Evolutionary conservation across 1,284 basidiomycete genomes (phyloP).

Genomic region (Phlebopus sp.): DNA sequence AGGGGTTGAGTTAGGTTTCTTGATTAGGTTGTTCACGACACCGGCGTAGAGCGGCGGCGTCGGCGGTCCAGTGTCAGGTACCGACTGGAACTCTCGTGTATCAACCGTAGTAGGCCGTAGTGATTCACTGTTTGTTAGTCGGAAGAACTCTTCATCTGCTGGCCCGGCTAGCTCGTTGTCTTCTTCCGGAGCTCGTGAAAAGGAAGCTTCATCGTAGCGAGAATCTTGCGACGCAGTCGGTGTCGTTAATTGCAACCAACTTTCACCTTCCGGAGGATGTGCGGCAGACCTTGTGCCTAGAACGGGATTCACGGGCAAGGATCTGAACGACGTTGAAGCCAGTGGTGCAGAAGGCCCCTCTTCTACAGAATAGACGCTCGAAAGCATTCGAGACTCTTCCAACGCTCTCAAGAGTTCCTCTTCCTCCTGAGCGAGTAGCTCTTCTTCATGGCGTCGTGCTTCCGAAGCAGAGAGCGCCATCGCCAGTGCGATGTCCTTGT

Average conservation of each 20-base stretch:
- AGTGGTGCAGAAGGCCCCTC: conserved; percentile 9
- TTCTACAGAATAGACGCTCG: conserved; percentile 18
- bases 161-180: not conserved
- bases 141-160: conserved; percentile 1
- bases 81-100: not conserved
- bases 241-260: conserved; percentile 33
- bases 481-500: conserved; percentile 36
- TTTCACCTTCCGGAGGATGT: conserved; percentile 28
- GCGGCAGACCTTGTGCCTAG: conserved; percentile 13
- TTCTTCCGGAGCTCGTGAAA: not conserved
- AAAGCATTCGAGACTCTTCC: conserved; percentile 50
- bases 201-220: conserved; percentile 9
- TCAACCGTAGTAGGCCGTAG: conserved; percentile 7
- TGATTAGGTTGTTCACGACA: conserved; percentile 21
- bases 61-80: conserved; percentile 11
- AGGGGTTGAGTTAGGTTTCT: conserved; percentile 13
- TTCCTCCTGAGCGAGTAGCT: conserved; percentile 46
- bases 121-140: conserved; percentile 8
- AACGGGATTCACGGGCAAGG: conserved; percentile 15
- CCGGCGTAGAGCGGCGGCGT: conserved; percentile 27
- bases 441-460: conserved; percentile 37
- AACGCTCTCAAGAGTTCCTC: conserved; percentile 64
- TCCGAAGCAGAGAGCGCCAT: conserved; percentile 57
- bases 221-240: conserved; percentile 25
- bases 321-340: conserved; percentile 3